Conservation (phyloP, 2,329 filamentous ascomycete genomes). For the Pseudogymnoascus pannorum region DNA sequence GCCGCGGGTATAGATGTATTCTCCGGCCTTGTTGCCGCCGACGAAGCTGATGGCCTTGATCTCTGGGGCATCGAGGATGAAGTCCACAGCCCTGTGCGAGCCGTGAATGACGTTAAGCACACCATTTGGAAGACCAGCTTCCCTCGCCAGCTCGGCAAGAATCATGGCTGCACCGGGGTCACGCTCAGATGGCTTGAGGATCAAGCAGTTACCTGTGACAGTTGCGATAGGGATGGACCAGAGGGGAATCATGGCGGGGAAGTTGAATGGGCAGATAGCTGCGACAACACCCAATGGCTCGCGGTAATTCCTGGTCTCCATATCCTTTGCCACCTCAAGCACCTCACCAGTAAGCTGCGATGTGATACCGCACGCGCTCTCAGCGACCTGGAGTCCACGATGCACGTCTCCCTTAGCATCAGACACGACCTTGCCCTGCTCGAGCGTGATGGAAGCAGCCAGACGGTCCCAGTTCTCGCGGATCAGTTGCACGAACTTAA, state of each 20-base stretch:
- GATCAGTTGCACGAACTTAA: constrained; percentile 74
- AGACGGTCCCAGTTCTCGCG: constrained; percentile 79
- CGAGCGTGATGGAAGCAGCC: constrained; percentile 76
- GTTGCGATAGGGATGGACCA: constrained; percentile 84
- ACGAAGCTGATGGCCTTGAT: constrained; percentile 88
- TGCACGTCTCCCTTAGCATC: constrained; percentile 78
- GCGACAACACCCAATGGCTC: constrained; percentile 76
- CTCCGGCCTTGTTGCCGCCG: constrained; percentile 78
- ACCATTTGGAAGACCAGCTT: constrained; percentile 75
- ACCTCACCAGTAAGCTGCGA: constrained; percentile 78
- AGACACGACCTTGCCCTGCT: constrained; percentile 83
- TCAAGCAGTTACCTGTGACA: constrained; percentile 73
- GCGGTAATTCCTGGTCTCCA: constrained; percentile 78
- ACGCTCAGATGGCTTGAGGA: constrained; percentile 81
- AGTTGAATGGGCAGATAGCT: constrained; percentile 86
- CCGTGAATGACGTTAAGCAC: constrained; percentile 81
- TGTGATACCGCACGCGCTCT: constrained; percentile 72
- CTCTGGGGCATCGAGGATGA: constrained; percentile 74
- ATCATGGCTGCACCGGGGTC: constrained; percentile 83
- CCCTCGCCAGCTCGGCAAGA: constrained; percentile 67
- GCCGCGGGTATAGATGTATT: constrained; percentile 74
- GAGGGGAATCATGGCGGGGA: constrained; percentile 88
- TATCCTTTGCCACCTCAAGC: constrained; percentile 79
- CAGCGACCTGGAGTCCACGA: constrained; percentile 74
- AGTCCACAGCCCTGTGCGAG: constrained; percentile 73